Base-by-base conservation (phyloP, 768 basidiomycete species). In the Baorangia bicolor region DNA sequence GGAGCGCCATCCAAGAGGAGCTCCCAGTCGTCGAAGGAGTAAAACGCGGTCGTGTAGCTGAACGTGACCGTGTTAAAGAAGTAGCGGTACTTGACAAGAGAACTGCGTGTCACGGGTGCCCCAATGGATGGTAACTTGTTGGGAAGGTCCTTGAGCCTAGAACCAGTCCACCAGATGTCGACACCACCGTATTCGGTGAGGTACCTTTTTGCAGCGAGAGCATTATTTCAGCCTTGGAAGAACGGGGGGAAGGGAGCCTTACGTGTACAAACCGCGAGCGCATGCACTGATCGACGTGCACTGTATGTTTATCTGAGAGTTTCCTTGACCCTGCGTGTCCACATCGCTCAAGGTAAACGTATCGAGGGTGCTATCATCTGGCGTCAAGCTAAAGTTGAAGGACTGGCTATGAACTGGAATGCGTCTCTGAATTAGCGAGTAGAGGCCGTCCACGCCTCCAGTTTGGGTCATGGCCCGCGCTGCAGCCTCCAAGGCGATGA, bases 101-200 rank as follows among this genome's bases (percentile, higher is more conserved):
- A 63, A 23, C 55, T 69, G 39, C 58, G 71, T 7, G 68, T 70
- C 44, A 77, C 49, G 0, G 70, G 66, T 5, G 58, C 51, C 8
- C 73, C 70, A 14, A 77, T 51, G 20, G 58, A 27, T 0, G 76
- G 76, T 3, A 77, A 58, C 18, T 51, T 42, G 1, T 54, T 0
- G 4, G 74, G 67, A 7, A 77, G 66, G 30, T 66, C 45, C 21
- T 68, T 53, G 25, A 77, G 69, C 28, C 75, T 71, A 4, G 76
- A 77, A 6, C 76, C 74, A 2, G 76, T 75, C 76, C 75, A 77
- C 72, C 74, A 77, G 42, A 77, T 77, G 45, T 77, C 76, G 6
- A 76, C 72, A 2, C 70, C 68, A 5, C 68, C 74, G 44, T 68
- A 64, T 27, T 72, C 68, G 1, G 73, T 76, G 34, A 73, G 64